Evolutionary conservation across 139 green algal species (phyloP).

Genomic region (Chlorella sp.): DNA sequence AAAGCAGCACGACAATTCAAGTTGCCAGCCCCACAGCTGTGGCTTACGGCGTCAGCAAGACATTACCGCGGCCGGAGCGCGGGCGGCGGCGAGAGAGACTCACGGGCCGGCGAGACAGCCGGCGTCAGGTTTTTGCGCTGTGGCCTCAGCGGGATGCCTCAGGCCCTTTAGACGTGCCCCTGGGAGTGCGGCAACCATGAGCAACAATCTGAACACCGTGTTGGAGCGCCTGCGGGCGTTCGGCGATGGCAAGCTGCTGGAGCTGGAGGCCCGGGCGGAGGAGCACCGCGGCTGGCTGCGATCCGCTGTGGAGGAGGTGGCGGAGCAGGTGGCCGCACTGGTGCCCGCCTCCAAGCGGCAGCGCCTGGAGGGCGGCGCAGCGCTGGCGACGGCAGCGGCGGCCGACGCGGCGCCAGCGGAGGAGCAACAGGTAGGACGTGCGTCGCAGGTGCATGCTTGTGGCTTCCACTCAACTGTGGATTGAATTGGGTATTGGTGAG

Average conservation of each 20-base stretch:
- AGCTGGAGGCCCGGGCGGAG: conserved; percentile 24
- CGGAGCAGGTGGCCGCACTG: conserved; percentile 16
- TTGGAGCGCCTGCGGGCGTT: conserved; percentile 24
- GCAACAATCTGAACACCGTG: conserved; percentile 27
- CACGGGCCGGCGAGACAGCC: too few relatives aligned
- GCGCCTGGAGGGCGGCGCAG: conserved; percentile 12
- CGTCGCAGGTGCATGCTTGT: neutral
- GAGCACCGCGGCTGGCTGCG: conserved; percentile 32
- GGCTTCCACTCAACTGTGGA: neutral
- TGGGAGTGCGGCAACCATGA: conserved; percentile 9
- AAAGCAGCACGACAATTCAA: too few relatives aligned
- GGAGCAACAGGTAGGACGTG: neutral
- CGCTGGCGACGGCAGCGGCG: neutral
- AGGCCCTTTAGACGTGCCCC: neutral
- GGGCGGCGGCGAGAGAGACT: too few relatives aligned
- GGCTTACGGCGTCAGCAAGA: neutral
- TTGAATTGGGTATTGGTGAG: neutral
- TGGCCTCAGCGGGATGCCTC: too few relatives aligned
- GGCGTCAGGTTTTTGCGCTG: too few relatives aligned
- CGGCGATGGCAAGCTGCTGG: conserved; percentile 25
- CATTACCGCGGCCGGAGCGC: neutral
- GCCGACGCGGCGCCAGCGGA: conserved; percentile 1
- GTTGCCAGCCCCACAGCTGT: neutral
- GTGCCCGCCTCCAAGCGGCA: conserved; percentile 33
- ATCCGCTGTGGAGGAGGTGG: conserved; percentile 20